Percentiles rank a stretch among this genome's conserved stretches.
phyloP scores from a whole-genome alignment of 202 grass and related monocot species.

The Setaria viridis region DNA sequence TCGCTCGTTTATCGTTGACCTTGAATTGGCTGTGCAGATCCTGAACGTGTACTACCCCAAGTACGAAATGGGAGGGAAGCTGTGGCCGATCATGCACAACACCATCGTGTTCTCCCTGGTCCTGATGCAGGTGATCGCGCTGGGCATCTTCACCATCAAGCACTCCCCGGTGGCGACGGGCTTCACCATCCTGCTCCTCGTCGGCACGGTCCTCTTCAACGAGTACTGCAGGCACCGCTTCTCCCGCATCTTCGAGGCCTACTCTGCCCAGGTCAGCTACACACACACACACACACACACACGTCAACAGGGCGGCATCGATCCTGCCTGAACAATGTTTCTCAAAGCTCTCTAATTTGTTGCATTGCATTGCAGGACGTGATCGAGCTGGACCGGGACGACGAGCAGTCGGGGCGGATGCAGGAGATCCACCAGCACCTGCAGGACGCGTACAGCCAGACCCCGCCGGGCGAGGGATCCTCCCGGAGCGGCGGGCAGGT shows the following conservation, averaged over 20 bases:
- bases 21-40: constrained; percentile 52
- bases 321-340: too few relatives aligned
- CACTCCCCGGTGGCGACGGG: constrained; percentile 50
- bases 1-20: not conserved
- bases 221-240: constrained; percentile 85
- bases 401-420: constrained; percentile 82
- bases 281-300: too few relatives aligned
- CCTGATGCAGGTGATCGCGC: constrained; percentile 78
- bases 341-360: too few relatives aligned
- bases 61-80: constrained; percentile 86
- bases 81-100: constrained; percentile 96
- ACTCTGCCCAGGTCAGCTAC: constrained; percentile 61
- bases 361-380: constrained; percentile 58
- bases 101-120: constrained; percentile 79
- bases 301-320: too few relatives aligned
- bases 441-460: constrained; percentile 71
- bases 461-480: constrained; percentile 4
- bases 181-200: constrained; percentile 75
- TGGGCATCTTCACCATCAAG: constrained; percentile 83
- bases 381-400: constrained; percentile 89
- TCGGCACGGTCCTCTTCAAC: constrained; percentile 82
- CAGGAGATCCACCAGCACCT: constrained; percentile 85
- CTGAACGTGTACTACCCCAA: constrained; percentile 89
- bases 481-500: not conserved
- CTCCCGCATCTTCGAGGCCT: constrained; percentile 69